Conservation (phyloP, 495 filamentous ascomycete species). For the Penicillium nucicola region DNA sequence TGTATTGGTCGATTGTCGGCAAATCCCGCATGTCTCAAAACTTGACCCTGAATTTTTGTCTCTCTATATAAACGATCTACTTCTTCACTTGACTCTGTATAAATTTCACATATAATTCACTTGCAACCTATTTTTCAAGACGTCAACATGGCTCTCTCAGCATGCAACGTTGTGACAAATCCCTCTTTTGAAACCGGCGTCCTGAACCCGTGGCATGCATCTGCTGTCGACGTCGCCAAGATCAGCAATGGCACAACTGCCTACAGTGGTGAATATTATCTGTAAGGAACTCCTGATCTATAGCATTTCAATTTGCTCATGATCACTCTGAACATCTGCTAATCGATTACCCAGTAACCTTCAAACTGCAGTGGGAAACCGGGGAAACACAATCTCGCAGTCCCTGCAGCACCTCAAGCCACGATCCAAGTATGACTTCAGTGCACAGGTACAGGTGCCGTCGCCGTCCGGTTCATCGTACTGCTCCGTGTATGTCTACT, state of each 20-base stretch:
- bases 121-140: too few relatives aligned
- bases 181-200: slow-evolving; percentile 25
- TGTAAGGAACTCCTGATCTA: slow-evolving; percentile 10
- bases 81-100: not conserved
- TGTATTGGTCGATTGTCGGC: not conserved
- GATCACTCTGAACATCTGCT: not conserved
- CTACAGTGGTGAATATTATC: slow-evolving; percentile 21
- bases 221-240: slow-evolving; percentile 17
- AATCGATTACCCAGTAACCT: slow-evolving; percentile 6
- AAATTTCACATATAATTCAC: too few relatives aligned
- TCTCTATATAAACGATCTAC: not conserved
- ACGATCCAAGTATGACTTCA: slow-evolving; percentile 14
- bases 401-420: slow-evolving; percentile 9
- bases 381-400: slow-evolving; percentile 22
- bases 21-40: not conserved
- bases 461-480: slow-evolving; percentile 9
- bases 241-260: slow-evolving; percentile 16
- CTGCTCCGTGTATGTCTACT: slow-evolving; percentile 17
- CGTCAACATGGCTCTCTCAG: slow-evolving; percentile 15
- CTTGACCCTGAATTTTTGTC: not conserved
- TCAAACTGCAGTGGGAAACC: slow-evolving; percentile 21
- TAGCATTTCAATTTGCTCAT: not conserved
- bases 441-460: slow-evolving; percentile 10
- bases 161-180: slow-evolving; percentile 23
- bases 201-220: slow-evolving; percentile 21